These are phyloP conservation scores for Candida tibetensis DNA, from an alignment of 805 yeast species.

Conservation along the genomic window DNA sequence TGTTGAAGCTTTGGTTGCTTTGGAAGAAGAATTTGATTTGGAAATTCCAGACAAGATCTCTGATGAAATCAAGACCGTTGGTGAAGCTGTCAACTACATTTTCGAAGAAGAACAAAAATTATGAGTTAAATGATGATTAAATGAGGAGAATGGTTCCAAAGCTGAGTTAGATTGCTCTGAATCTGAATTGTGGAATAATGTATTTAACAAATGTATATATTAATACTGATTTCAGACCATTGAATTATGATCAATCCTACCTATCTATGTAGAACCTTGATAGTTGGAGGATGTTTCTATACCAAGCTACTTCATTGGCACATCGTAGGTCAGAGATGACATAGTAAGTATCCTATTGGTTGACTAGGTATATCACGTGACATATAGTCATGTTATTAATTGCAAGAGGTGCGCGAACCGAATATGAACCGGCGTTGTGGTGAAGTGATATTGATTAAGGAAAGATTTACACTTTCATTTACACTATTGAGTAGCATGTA, in stretches of 20 bases:
- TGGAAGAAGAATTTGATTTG: slow-evolving; percentile 85
- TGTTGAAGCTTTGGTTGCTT: slow-evolving; percentile 92
- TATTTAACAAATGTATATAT: slow-evolving; percentile 7
- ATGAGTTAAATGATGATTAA: slow-evolving; percentile 14
- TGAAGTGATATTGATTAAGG: no score
- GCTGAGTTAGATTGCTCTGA: neutral
- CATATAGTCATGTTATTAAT: neutral
- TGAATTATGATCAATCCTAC: no score
- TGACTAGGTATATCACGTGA: neutral
- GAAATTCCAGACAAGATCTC: slow-evolving; percentile 88
- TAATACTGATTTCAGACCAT: slow-evolving; percentile 2
- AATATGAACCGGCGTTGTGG: no score
- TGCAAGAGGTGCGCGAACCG: no score
- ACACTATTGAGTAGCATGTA: no score
- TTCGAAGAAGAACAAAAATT: slow-evolving; percentile 55
- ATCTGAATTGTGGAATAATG: neutral
- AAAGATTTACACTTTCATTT: no score
- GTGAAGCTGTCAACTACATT: slow-evolving; percentile 88
- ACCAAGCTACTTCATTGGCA: no score
- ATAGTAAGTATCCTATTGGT: neutral
- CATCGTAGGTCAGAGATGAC: neutral
- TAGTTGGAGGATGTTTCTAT: no score
- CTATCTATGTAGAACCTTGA: no score
- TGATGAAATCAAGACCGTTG: slow-evolving; percentile 89
- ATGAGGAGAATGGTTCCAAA: neutral